Evolutionary conservation across 345 rosid species (phyloP), one percentile per base, ranked within the genome.

Genomic region (Nephelium lappaceum): DNA sequence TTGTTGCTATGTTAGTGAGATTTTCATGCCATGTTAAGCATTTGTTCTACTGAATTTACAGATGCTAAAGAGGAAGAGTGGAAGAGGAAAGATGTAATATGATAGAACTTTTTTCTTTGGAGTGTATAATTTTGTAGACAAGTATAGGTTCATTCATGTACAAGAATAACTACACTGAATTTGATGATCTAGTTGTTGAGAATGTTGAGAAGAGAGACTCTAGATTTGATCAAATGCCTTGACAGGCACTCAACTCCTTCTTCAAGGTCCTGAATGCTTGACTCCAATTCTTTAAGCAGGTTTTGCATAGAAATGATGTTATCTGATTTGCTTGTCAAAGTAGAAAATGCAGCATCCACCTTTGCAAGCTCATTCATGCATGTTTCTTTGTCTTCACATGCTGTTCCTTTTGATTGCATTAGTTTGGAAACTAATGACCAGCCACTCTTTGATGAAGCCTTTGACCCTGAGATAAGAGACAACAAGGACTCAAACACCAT

Each of bases 181-280:
- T 57, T 1, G 10, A 57, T n/a, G 62, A 57, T 66, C 61, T 73
- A 81, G 15, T 81, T 47, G 60, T 45, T 58, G 39, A 85, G 71
- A 61, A 84, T 87, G 81, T 85, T 89, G 47, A 86, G 88, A 75
- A 84, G 42, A 39, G 85, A 84, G 39, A 78, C 87, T 77, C 84
- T 79, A 19, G 84, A 72, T 82, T 86, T 84, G 78, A 87, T 91
- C 80, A 84, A 38, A n/a, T 82, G 63, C 72, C 88, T 81, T 18
- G 77, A 82, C 71, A 87, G 80, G 78, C 73, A 55, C 45, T 88
- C 81, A 14, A 84, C 65, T 60, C 84, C 90, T 55, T 79, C 81
- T 83, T 88, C 88, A 41, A 89, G 81, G 74, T 88, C 88, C 70
- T 86, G 82, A 83, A 87, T 75, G 82, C 87, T 77, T 23, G 76